Percentiles rank a stretch among this genome's conserved stretches.
Evolutionary conservation across 331 rosid species (phyloP).

Genomic region (Spiraea crenata): DNA sequence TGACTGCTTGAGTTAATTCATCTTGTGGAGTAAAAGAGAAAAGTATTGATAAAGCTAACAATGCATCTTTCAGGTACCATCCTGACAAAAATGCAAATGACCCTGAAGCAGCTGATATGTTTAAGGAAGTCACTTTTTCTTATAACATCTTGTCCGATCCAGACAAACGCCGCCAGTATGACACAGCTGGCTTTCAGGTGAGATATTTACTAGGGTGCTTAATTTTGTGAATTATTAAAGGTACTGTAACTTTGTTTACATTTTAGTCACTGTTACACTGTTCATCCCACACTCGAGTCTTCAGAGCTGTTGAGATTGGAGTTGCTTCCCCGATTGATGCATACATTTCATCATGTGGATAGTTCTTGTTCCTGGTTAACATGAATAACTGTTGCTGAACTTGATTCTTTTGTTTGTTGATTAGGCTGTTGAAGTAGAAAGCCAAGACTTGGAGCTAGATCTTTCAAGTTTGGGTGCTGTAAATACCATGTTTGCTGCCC

Average conservation of each 20-base stretch:
- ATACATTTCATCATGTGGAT: background rate
- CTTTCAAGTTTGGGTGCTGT: constrained; percentile 95
- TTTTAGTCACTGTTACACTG: constrained; percentile 11
- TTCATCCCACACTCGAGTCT: background rate
- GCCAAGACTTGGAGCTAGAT: constrained; percentile 94
- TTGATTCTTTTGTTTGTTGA: constrained; percentile 26
- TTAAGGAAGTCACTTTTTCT: constrained; percentile 94
- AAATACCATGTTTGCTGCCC: constrained; percentile 98
- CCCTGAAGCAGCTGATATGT: constrained; percentile 95
- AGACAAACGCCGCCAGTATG: constrained; percentile 85
- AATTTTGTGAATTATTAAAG: constrained; percentile 14
- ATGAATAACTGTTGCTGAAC: constrained; percentile 10
- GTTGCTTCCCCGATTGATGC: background rate
- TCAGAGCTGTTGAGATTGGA: background rate
- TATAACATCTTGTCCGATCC: constrained; percentile 84
- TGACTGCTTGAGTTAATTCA: constrained; percentile 9
- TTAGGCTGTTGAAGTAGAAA: constrained; percentile 91
- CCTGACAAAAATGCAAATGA: constrained; percentile 99
- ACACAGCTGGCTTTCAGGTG: constrained; percentile 97
- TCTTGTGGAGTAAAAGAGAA: background rate
- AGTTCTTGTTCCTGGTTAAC: background rate
- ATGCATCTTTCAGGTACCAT: constrained; percentile 68
- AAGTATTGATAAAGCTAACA: constrained; percentile 8
- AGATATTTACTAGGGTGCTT: constrained; percentile 24
- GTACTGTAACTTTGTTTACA: constrained; percentile 10